phyloP scores from a whole-genome alignment of 768 basidiomycete species.

The Phaffia tasmanica region DNA sequence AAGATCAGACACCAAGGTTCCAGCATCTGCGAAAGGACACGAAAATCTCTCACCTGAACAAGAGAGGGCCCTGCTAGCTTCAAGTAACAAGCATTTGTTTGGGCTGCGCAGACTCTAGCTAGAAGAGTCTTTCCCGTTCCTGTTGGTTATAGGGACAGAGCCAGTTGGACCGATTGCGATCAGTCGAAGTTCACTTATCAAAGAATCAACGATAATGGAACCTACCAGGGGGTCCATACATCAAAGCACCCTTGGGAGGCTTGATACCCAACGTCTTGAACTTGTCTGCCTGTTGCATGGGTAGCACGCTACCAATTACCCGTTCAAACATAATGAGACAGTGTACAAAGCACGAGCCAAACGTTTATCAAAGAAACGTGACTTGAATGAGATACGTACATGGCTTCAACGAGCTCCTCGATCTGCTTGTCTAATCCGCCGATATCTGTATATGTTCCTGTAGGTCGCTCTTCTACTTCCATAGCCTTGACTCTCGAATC shows the following conservation, averaged over 20 bases:
- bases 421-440: conserved; percentile 99
- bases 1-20: background rate
- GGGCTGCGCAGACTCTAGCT: conserved; percentile 93
- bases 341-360: background rate
- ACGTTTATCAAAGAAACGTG: background rate
- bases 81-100: conserved; percentile 94
- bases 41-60: conserved; percentile 51
- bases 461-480: conserved; percentile 98
- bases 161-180: background rate
- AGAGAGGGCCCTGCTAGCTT: conserved; percentile 95
- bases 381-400: conserved; percentile 38
- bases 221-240: conserved; percentile 95
- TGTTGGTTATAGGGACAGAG: conserved; percentile 28
- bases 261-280: conserved; percentile 98
- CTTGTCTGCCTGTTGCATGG: conserved; percentile 97
- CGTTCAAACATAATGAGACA: background rate
- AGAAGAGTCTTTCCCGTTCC: conserved; percentile 96
- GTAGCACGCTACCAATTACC: conserved; percentile 49
- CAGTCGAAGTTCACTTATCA: background rate
- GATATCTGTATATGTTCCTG: conserved; percentile 85
- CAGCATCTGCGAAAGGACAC: background rate
- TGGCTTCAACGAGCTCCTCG: conserved; percentile 94
- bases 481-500: conserved; percentile 98
- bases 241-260: conserved; percentile 92
- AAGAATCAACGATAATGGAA: background rate